A percentile compares a stretch with the other conserved stretches of the same genome.
Conservation (phyloP, 306 rosid species). For the Citrullus colocynthis region DNA sequence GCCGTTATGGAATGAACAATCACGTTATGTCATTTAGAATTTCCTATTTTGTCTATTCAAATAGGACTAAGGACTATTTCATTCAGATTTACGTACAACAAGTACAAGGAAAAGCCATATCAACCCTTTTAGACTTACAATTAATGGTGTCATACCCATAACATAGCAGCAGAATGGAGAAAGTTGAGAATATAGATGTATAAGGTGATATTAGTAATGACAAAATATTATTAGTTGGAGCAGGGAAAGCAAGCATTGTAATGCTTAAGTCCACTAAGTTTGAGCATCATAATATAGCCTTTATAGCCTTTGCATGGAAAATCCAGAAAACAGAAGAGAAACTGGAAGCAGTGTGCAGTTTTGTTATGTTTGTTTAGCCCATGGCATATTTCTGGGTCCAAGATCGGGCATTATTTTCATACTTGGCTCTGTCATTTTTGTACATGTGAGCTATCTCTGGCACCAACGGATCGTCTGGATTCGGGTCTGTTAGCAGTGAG, state of each 20-base stretch:
- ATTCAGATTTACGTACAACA: no score
- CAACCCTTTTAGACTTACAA: not conserved
- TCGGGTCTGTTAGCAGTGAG: constrained; percentile 10
- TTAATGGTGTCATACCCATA: not conserved
- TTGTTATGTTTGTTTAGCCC: not conserved
- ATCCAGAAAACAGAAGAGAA: not conserved
- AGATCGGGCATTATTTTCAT: not conserved
- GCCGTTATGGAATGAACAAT: no score
- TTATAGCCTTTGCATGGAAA: not conserved
- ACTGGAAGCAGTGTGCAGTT: not conserved
- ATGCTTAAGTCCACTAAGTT: not conserved
- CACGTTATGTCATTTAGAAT: no score
- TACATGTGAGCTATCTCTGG: constrained; percentile 4
- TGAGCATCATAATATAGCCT: not conserved
- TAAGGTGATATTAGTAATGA: not conserved
- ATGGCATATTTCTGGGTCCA: constrained; percentile 9
- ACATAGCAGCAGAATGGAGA: not conserved
- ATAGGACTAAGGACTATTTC: no score
- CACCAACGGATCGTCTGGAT: constrained; percentile 9
- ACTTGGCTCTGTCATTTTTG: constrained; percentile 4
- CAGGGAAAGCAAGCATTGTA: not conserved
- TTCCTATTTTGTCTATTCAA: no score
- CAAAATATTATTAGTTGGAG: not conserved
- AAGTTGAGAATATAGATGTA: not conserved
- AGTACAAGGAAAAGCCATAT: not conserved